Percentiles rank a stretch among this genome's conserved stretches.
These are phyloP conservation scores for Ustilago curta DNA, from an alignment of 1,284 basidiomycete genomes.

Conservation along the genomic window DNA sequence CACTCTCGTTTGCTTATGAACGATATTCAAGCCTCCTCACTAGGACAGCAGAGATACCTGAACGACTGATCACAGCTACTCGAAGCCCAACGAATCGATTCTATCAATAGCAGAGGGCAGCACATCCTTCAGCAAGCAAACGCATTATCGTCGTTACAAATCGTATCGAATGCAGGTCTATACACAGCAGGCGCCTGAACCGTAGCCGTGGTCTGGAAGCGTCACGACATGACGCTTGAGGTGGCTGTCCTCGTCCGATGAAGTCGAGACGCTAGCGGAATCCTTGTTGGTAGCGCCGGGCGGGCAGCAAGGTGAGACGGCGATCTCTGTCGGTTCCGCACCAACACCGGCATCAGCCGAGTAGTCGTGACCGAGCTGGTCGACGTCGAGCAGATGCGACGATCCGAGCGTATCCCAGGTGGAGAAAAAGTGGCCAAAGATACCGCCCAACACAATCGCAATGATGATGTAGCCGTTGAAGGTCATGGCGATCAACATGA, in stretches of 20 bases:
- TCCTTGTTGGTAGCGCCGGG: conserved; percentile 13
- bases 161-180: conserved; percentile 7
- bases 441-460: conserved; percentile 59
- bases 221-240: conserved; percentile 41
- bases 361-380: conserved; percentile 26
- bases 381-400: conserved; percentile 33
- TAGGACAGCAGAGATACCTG: not conserved
- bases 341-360: conserved; percentile 11
- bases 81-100: not conserved
- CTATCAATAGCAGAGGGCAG: not conserved
- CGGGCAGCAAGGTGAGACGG: conserved; percentile 24
- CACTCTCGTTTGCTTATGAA: not conserved
- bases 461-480: conserved; percentile 66
- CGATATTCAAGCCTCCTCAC: not conserved
- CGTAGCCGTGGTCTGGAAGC: conserved; percentile 41
- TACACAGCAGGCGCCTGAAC: conserved; percentile 40
- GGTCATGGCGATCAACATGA: conserved; percentile 66
- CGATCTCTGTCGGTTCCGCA: not conserved
- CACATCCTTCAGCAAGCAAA: not conserved
- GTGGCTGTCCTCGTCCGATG: conserved; percentile 27
- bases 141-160: not conserved
- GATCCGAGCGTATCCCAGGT: conserved; percentile 60
- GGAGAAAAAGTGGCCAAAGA: conserved; percentile 63
- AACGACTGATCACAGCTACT: not conserved
- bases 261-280: conserved; percentile 29